phyloP scores from a whole-genome alignment of 2,329 filamentous ascomycete genomes.

The Sclerotinia minor region DNA sequence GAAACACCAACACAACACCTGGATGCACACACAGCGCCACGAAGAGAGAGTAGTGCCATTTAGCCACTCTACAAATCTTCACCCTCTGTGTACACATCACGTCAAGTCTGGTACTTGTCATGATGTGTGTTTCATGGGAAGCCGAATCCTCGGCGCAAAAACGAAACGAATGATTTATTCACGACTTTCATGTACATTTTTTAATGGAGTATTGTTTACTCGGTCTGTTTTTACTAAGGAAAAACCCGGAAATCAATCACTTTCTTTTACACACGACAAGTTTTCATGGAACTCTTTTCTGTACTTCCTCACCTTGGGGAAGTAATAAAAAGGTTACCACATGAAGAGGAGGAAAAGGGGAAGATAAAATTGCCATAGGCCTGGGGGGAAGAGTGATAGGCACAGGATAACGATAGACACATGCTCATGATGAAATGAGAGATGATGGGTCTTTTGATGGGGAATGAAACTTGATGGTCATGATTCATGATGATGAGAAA shows the following conservation, averaged over 20 bases:
- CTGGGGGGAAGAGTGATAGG: neutral
- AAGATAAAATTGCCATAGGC: neutral
- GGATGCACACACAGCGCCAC: neutral
- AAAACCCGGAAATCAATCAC: neutral
- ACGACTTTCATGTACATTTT: conserved; percentile 19
- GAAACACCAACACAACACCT: conserved; percentile 27
- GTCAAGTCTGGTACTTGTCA: conserved; percentile 34
- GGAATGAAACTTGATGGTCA: conserved; percentile 6
- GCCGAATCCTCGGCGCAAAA: conserved; percentile 39
- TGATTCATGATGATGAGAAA: conserved; percentile 20
- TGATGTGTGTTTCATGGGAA: conserved; percentile 33
- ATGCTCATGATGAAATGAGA: conserved; percentile 16
- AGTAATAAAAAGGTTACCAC: conserved; percentile 14
- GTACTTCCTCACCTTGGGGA: conserved; percentile 1
- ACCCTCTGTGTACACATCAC: conserved; percentile 30
- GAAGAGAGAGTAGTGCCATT: conserved; percentile 17
- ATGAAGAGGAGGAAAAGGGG: conserved; percentile 23
- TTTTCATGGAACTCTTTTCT: conserved; percentile 14
- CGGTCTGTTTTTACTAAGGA: neutral
- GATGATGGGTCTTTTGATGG: conserved; percentile 8
- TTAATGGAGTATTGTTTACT: neutral
- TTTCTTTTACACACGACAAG: neutral
- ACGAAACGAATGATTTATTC: conserved; percentile 8
- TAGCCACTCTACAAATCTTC: conserved; percentile 4
- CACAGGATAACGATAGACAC: conserved; percentile 12